Conservation (phyloP, 257 asterid species). For the Misopates orontium region DNA sequence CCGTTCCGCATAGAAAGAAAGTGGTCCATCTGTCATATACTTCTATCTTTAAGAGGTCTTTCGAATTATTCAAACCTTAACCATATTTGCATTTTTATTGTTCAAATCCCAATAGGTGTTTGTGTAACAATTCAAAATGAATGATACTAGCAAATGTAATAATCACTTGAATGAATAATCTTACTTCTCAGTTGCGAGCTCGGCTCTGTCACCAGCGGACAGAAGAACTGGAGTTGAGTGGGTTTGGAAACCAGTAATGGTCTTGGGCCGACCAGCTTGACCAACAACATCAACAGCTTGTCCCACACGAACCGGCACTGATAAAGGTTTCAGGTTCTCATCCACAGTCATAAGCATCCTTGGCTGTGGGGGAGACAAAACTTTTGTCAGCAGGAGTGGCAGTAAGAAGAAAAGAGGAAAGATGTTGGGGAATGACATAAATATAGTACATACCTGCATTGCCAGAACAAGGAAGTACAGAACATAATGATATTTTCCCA, state of each 20-base stretch:
- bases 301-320: constrained; percentile 95
- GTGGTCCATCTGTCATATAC: no score
- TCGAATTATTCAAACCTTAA: no score
- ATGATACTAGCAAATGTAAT: no score
- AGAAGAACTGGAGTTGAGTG: constrained; percentile 95
- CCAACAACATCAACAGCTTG: constrained; percentile 98
- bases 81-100: no score
- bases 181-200: constrained; percentile 96
- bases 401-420: constrained; percentile 3
- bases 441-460: constrained; percentile 64
- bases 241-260: constrained; percentile 94
- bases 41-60: no score
- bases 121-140: no score
- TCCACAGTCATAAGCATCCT: constrained; percentile 94
- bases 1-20: no score
- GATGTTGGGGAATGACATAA: not conserved
- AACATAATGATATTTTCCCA: constrained; percentile 87
- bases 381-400: not conserved
- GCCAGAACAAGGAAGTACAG: constrained; percentile 86
- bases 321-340: constrained; percentile 80
- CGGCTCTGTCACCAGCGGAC: constrained; percentile 95
- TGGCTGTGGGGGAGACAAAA: constrained; percentile 52
- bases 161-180: no score
- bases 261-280: constrained; percentile 95
- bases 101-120: no score